Percentiles rank a stretch among this genome's conserved stretches.
Conservation (phyloP, 2,329 filamentous ascomycete species). For the Botrytis paeoniae region DNA sequence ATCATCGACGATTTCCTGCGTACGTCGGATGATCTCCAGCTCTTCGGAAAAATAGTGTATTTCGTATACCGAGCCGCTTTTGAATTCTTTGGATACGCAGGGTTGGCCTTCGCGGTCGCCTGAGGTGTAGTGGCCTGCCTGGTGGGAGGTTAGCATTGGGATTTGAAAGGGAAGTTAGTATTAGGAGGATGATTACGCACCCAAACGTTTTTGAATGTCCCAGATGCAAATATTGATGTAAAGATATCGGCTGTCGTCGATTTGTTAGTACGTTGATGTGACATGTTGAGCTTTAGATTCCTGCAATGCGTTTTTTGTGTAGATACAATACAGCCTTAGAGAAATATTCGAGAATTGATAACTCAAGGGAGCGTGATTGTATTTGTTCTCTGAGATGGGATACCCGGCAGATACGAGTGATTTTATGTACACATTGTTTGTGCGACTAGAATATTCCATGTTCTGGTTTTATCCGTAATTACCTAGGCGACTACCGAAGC, state of each 20-base stretch:
- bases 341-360: background rate
- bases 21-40: background rate
- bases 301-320: background rate
- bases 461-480: background rate
- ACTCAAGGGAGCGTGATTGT: too few relatives aligned
- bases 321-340: background rate
- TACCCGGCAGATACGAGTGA: background rate
- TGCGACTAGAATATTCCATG: background rate
- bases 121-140: slow-evolving; percentile 2
- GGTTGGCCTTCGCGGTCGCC: background rate
- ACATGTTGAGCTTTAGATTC: background rate
- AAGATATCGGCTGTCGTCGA: background rate
- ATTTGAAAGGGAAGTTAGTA: too few relatives aligned
- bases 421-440: background rate
- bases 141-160: background rate
- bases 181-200: background rate
- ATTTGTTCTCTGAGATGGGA: too few relatives aligned
- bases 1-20: slow-evolving; percentile 15
- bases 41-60: slow-evolving; percentile 14
- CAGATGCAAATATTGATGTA: slow-evolving; percentile 7
- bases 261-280: background rate
- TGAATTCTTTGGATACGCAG: slow-evolving; percentile 19
- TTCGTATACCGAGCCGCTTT: slow-evolving; percentile 14
- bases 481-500: background rate
- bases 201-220: slow-evolving; percentile 22